A percentile compares a stretch with the other conserved stretches of the same genome.
Evolutionary conservation across 306 rosid species (phyloP).

Genomic region (Canavalia gladiata): DNA sequence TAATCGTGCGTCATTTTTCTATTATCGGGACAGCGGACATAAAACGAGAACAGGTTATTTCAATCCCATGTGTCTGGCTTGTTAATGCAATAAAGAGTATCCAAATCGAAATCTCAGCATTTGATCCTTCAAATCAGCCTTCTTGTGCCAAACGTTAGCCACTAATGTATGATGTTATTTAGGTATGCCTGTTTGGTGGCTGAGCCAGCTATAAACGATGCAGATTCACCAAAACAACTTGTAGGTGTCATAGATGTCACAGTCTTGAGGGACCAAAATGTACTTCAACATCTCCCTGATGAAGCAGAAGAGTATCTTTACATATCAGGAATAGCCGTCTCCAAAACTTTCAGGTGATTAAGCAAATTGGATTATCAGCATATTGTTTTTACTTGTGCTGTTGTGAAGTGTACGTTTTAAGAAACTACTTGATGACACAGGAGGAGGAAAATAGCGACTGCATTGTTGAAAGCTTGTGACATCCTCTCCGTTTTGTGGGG

Average conservation of each 20-base stretch:
- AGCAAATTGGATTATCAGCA: not conserved
- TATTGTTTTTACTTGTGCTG: not conserved
- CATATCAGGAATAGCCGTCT: constrained; percentile 84
- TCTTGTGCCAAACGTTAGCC: not conserved
- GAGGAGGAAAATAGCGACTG: constrained; percentile 80
- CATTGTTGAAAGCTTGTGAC: constrained; percentile 76
- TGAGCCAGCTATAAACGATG: constrained; percentile 51
- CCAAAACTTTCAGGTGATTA: constrained; percentile 68
- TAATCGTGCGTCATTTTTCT: too few relatives aligned
- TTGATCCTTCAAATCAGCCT: not conserved
- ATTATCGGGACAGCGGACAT: too few relatives aligned
- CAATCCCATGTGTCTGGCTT: not conserved
- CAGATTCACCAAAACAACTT: constrained; percentile 51
- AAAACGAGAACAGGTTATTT: not conserved
- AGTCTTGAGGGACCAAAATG: constrained; percentile 63
- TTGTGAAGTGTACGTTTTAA: not conserved
- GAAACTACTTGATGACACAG: constrained; percentile 53
- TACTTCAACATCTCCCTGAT: constrained; percentile 69
- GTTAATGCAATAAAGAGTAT: not conserved
- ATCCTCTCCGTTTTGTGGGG: constrained; percentile 74
- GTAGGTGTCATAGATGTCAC: constrained; percentile 87
- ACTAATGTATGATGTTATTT: constrained; percentile 30
- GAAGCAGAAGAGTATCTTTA: constrained; percentile 75
- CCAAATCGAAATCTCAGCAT: not conserved
- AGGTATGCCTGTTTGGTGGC: constrained; percentile 97